Evolutionary conservation across 1,284 basidiomycete genomes (phyloP).

Genomic region (Heimioporus punctisporus): DNA sequence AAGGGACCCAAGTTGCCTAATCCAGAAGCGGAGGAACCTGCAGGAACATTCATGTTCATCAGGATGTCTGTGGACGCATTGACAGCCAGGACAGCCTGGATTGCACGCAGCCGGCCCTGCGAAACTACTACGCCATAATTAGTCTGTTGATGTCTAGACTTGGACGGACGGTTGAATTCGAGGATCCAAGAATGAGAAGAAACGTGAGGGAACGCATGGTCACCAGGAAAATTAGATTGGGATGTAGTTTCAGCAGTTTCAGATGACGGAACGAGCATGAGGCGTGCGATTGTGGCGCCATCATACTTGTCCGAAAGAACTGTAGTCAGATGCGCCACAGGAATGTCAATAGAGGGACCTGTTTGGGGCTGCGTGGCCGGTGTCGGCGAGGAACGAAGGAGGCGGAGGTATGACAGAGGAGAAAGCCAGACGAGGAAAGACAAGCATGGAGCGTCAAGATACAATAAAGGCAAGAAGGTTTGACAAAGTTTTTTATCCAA

Average conservation of each 20-base stretch:
- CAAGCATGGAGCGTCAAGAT: slow-evolving; percentile 64
- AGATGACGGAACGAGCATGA: slow-evolving; percentile 47
- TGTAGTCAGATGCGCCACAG: slow-evolving; percentile 48
- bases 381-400: slow-evolving; percentile 44
- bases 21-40: slow-evolving; percentile 9
- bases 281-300: slow-evolving; percentile 59
- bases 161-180: slow-evolving; percentile 58
- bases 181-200: slow-evolving; percentile 60
- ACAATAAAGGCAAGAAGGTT: slow-evolving; percentile 66
- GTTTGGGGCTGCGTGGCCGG: slow-evolving; percentile 9
- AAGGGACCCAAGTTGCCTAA: slow-evolving; percentile 27
- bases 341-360: slow-evolving; percentile 45
- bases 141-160: slow-evolving; percentile 37
- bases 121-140: slow-evolving; percentile 65
- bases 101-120: slow-evolving; percentile 68
- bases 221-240: slow-evolving; percentile 18
- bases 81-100: slow-evolving; percentile 23
- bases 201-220: slow-evolving; percentile 20
- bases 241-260: slow-evolving; percentile 11
- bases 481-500: slow-evolving; percentile 29
- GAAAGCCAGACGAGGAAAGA: slow-evolving; percentile 74
- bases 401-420: slow-evolving; percentile 64
- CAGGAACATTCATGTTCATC: slow-evolving; percentile 23
- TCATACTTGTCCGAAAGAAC: slow-evolving; percentile 41
- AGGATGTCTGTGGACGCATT: slow-evolving; percentile 26